Base-by-base conservation (phyloP, 768 basidiomycete genomes). In the Coprinellus aureogranulatus region DNA sequence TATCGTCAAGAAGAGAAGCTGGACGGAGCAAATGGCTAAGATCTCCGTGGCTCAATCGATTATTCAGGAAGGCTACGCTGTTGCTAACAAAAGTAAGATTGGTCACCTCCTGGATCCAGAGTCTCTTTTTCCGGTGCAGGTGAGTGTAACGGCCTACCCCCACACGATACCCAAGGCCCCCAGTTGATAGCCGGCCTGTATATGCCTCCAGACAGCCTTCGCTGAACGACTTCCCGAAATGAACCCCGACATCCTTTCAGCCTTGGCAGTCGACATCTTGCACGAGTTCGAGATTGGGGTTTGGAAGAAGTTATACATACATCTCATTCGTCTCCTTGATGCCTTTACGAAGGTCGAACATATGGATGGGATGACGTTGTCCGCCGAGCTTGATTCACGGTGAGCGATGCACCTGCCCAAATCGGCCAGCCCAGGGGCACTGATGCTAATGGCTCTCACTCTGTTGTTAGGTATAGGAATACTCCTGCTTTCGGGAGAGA, bases 271-370 rank as follows among this genome's bases (percentile, higher is more conserved):
- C 0, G 75, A 76, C 45, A 59, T 76, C 10, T 50, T 77, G 44
- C 75, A 77, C 55, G 75, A 77, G 48, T 62, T 75, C 52, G 75
- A 77, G 54, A 62, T 76, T 8, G 75, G 75, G 3, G 69, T 71
- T 2, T 75, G 72, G 73, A 77, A 74, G 57, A 55, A 64, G 0
- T 22, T 73, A 1, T 72, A 76, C 45, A 68, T 57, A 0, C 77
- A 78, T 53, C 61, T 77, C 0, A 57, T 77, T 8, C 68, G 69
- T 0, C 61, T 77, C 11, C 59, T 76, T 0, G 50, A 67, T 58
- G 59, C 67, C 12, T 23, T 31, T 8, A 10, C 30, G 59, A 31
- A 8, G 16, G 14, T 65, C 64, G 2, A 25, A 34, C 16, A 8
- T n/a, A n/a, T 34, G 34, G 34, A 6, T 34, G 34, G 41, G 6